Evolutionary conservation across 2,329 filamentous ascomycete species (phyloP).

Genomic region (Neonectria faginata): DNA sequence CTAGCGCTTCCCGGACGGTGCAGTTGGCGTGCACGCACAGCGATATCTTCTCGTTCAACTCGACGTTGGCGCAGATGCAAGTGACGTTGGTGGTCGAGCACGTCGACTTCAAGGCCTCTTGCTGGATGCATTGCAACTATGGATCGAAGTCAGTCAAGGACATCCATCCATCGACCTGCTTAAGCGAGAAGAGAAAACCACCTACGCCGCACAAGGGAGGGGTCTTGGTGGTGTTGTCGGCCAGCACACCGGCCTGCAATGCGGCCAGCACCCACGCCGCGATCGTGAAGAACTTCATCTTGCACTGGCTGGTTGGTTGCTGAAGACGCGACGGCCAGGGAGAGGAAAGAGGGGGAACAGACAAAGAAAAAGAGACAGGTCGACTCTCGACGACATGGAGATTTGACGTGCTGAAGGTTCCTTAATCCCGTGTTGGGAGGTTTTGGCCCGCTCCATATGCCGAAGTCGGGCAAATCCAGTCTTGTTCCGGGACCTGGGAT

Average conservation of each 20-base stretch:
- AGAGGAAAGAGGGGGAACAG: background rate
- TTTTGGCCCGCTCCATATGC: background rate
- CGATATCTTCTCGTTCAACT: constrained; percentile 36
- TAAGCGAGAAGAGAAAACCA: background rate
- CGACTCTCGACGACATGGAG: background rate
- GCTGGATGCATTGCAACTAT: constrained; percentile 37
- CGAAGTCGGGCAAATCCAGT: background rate
- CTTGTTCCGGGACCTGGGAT: background rate
- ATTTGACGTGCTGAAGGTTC: no score
- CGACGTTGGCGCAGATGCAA: constrained; percentile 42
- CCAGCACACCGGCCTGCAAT: constrained; percentile 31
- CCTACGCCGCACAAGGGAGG: constrained; percentile 32
- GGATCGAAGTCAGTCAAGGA: constrained; percentile 15
- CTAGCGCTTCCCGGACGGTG: constrained; percentile 39
- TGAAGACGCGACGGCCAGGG: background rate
- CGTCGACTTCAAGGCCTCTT: constrained; percentile 16
- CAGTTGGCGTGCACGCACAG: constrained; percentile 34
- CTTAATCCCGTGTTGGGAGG: background rate
- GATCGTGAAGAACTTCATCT: constrained; percentile 29
- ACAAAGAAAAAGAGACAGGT: background rate
- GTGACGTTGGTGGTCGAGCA: constrained; percentile 32
- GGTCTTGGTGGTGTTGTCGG: constrained; percentile 14
- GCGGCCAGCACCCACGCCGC: constrained; percentile 21
- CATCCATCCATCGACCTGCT: background rate
- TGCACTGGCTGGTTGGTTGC: constrained; percentile 1